These are phyloP conservation scores for Nectriaceae sp. DNA, from an alignment of 2,329 filamentous ascomycete genomes.

Conservation along the genomic window DNA sequence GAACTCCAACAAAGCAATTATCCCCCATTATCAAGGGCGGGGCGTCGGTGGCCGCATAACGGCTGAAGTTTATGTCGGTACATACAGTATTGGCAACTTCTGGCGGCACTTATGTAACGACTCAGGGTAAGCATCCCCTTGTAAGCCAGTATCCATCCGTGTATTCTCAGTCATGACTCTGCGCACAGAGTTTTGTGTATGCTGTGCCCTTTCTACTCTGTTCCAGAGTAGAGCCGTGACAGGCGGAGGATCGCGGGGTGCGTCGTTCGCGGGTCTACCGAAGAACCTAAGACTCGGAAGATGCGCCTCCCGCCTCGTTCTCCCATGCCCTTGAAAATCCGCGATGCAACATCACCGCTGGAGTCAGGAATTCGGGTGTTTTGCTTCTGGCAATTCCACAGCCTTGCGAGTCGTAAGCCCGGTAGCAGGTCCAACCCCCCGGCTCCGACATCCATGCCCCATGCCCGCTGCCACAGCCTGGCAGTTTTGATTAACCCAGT, in stretches of 20 bases:
- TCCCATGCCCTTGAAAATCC: neutral
- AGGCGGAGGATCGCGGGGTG: too few relatives aligned
- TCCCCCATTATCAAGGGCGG: neutral
- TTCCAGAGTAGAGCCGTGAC: too few relatives aligned
- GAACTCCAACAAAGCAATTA: neutral
- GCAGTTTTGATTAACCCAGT: too few relatives aligned
- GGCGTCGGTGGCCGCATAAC: neutral
- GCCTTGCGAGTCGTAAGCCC: neutral
- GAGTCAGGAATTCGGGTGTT: neutral
- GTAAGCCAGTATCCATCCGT: neutral
- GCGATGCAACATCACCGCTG: neutral
- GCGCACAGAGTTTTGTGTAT: too few relatives aligned
- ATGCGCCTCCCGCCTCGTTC: too few relatives aligned
- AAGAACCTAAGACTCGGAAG: too few relatives aligned
- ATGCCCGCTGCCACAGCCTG: neutral
- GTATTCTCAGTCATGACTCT: neutral
- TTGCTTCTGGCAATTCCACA: neutral
- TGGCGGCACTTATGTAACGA: constrained; percentile 3
- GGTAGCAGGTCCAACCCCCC: neutral
- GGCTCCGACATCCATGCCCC: neutral
- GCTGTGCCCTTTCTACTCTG: too few relatives aligned
- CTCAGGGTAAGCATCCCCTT: neutral
- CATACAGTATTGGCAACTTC: neutral
- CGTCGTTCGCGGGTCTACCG: too few relatives aligned
- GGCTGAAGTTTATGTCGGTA: neutral